Evolutionary conservation across 2,329 filamentous ascomycete genomes (phyloP), one percentile per base, ranked within the genome.

Genomic region (Cladosporium sphaerospermum): DNA sequence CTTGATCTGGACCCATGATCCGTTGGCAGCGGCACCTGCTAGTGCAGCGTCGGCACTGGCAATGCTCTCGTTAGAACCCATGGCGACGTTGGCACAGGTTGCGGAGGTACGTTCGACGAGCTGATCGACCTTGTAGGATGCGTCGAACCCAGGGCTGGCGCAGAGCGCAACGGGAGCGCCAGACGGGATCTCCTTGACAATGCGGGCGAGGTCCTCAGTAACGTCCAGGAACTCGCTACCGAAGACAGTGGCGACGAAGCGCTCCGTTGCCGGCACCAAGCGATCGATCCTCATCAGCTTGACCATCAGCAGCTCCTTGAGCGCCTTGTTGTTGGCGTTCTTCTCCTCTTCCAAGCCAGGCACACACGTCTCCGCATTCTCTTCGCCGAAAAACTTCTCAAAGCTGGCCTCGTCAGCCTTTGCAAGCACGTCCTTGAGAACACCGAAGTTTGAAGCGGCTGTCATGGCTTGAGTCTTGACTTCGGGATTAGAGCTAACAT

Each of bases 101-200:
- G 89, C 85, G 55, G 83, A 82, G 69, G 83, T 85, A 60, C 89
- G 82, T 71, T 96, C 89, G 31, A 97, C 95, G 51, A 99, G 78
- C 56, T 85, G 89, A 70, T 99, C 93, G 56, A 99, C 93, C 77
- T 99, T 99, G 83, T 97, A 99, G 68, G 89, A 96, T 51, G 95
- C 95, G 71, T 99, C 93, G 69, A 99, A 99, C 36, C 93, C 93
- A 56, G 92, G 90, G 64, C 87, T 96, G 5, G 93, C 99, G 64
- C 92, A 92, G 34, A 99, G 80, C 3, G 93, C 87, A 61, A 99
- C 88, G 9, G 93, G 93, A 2, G 89, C 84, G 32, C 84, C 88
- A 31, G 92, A 84, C 5, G 85, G 85, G 49, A 96, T 89, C 70
- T 95, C 86, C 48, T 84, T 81, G 53, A 95, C 88, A 14, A 93